A percentile compares a stretch with the other conserved stretches of the same genome.
Evolutionary conservation across 495 filamentous ascomycete species (phyloP).

Genomic region (Penicillium silybi): DNA sequence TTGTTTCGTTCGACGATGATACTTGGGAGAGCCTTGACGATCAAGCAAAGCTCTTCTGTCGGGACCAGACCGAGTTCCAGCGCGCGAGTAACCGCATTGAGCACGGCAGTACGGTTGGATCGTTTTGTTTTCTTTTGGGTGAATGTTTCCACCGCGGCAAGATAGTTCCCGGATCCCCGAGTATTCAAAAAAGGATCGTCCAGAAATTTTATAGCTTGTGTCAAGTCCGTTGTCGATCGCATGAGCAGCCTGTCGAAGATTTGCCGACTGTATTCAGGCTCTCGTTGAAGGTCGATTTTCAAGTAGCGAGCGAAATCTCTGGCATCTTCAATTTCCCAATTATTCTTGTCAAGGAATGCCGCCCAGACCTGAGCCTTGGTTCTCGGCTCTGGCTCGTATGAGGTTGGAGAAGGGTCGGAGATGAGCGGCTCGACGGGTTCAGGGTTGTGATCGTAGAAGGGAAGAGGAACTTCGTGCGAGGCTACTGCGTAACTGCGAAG

Average conservation of each 20-base stretch:
- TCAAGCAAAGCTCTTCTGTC: conserved; percentile 30
- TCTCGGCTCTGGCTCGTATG: neutral
- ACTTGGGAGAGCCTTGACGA: conserved; percentile 25
- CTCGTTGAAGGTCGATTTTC: conserved; percentile 33
- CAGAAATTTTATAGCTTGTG: conserved; percentile 35
- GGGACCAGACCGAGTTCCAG: conserved; percentile 38
- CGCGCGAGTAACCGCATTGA: conserved; percentile 30
- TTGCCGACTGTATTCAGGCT: conserved; percentile 38
- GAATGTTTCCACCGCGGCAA: conserved; percentile 22
- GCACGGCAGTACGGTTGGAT: conserved; percentile 14
- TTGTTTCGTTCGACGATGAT: conserved; percentile 18
- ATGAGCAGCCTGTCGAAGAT: conserved; percentile 37
- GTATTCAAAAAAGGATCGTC: conserved; percentile 42
- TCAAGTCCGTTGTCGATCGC: conserved; percentile 11
- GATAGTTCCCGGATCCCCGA: conserved; percentile 38
- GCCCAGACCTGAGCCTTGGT: conserved; percentile 13
- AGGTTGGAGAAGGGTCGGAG: neutral
- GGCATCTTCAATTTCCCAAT: conserved; percentile 26
- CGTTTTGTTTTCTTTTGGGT: conserved; percentile 9
- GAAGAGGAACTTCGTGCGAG: conserved; percentile 8
- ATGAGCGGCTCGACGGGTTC: conserved; percentile 9
- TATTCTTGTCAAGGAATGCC: conserved; percentile 13
- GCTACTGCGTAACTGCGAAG: conserved; percentile 10
- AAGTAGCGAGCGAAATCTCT: conserved; percentile 25
- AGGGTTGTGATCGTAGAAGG: conserved; percentile 23